Evolutionary conservation across 371 early-diverging fungal species (phyloP).

Genomic region (Vairimorpha ceranae): DNA sequence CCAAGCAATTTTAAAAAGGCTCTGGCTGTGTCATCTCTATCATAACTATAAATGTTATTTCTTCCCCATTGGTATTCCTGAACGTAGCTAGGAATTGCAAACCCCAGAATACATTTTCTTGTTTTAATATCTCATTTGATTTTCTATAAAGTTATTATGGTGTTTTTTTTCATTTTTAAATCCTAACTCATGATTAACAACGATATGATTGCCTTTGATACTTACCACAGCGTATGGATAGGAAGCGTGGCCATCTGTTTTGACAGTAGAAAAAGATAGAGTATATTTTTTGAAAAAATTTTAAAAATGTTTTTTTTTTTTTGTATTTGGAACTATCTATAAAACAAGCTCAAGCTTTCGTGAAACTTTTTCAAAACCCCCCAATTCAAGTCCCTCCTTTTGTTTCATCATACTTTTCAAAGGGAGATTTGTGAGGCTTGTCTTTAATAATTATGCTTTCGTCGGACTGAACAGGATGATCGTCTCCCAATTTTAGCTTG

Average conservation of each 20-base stretch:
- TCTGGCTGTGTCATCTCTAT: not conserved
- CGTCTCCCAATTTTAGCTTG: not conserved
- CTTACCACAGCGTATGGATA: constrained; percentile 5
- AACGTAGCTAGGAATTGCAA: not conserved
- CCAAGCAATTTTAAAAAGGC: not conserved
- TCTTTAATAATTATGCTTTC: not conserved
- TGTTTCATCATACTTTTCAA: not conserved
- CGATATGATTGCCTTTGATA: not conserved
- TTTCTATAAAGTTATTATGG: not conserved
- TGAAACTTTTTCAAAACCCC: not conserved
- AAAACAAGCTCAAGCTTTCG: not conserved
- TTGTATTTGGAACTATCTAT: not conserved
- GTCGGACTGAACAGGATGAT: not conserved
- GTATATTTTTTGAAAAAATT: not conserved
- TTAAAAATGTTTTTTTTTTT: not conserved
- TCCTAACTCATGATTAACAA: constrained; percentile 1
- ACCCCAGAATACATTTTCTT: not conserved
- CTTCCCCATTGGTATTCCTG: not conserved
- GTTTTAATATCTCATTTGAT: not conserved
- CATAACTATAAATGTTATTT: not conserved
- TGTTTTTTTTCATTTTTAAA: not conserved
- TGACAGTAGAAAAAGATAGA: not conserved
- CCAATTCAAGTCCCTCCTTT: not conserved
- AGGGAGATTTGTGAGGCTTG: not conserved
- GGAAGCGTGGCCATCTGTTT: not conserved